phyloP scores from a whole-genome alignment of 1,284 basidiomycete genomes.

The Trametes pubescens region DNA sequence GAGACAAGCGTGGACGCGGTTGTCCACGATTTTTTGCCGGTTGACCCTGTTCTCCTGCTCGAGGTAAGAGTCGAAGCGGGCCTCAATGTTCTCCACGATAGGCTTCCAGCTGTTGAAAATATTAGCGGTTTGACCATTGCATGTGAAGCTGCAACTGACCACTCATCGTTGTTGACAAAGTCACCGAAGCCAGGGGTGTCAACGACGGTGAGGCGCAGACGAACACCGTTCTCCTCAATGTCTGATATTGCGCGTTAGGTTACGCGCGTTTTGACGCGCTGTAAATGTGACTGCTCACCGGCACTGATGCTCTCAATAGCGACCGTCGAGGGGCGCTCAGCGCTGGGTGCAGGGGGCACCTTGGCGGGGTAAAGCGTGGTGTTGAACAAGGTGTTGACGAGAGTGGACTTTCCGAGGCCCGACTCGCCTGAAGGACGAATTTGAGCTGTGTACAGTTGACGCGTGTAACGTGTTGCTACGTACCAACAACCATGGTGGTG shows the following conservation, averaged over 20 bases:
- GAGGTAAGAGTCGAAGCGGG: slow-evolving; percentile 94
- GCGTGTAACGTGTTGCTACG: slow-evolving; percentile 50
- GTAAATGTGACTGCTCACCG: slow-evolving; percentile 59
- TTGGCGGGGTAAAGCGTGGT: slow-evolving; percentile 92
- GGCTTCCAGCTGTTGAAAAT: slow-evolving; percentile 85
- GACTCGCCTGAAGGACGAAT: slow-evolving; percentile 80
- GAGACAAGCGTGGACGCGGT: slow-evolving; percentile 92
- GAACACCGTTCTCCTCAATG: slow-evolving; percentile 96
- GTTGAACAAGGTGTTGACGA: slow-evolving; percentile 98
- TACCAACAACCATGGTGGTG: slow-evolving; percentile 96
- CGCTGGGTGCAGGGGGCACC: slow-evolving; percentile 82
- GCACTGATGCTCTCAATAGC: slow-evolving; percentile 97
- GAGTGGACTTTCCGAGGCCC: slow-evolving; percentile 95
- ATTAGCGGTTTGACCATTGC: slow-evolving; percentile 6
- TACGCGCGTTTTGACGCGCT: slow-evolving; percentile 35
- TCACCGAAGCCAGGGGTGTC: slow-evolving; percentile 98
- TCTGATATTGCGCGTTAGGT: slow-evolving; percentile 58
- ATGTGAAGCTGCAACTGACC: slow-evolving; percentile 53
- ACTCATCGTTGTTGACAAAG: slow-evolving; percentile 98
- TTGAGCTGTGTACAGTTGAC: slow-evolving; percentile 28
- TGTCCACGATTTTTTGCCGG: slow-evolving; percentile 85
- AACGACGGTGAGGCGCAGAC: slow-evolving; percentile 95
- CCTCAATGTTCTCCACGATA: slow-evolving; percentile 96
- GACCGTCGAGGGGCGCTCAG: slow-evolving; percentile 91
- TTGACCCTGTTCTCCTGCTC: slow-evolving; percentile 99